phyloP scores from a whole-genome alignment of 164 flowering plant genomes.

The Taxillus chinensis region DNA sequence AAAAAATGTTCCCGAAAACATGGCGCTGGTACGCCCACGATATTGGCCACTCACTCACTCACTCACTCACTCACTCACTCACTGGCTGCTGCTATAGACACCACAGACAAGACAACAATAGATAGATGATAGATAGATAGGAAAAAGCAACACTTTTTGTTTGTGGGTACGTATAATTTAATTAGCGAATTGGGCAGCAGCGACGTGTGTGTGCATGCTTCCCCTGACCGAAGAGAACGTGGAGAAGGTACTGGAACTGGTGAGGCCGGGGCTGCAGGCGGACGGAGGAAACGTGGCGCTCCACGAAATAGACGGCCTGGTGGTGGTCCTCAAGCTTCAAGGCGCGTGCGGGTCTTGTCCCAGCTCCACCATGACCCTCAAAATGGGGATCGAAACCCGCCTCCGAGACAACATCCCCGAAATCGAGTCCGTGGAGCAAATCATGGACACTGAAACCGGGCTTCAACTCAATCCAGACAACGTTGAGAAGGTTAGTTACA shows the following conservation, averaged over 20 bases:
- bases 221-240: slow-evolving; percentile 87
- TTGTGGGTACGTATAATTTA: slow-evolving; percentile 1
- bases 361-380: slow-evolving; percentile 87
- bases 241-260: slow-evolving; percentile 79
- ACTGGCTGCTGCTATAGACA: slow-evolving; percentile 7
- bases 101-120: slow-evolving; percentile 12
- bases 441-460: slow-evolving; percentile 75
- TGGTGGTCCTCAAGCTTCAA: slow-evolving; percentile 79
- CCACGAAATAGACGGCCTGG: slow-evolving; percentile 91
- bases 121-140: neutral
- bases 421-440: slow-evolving; percentile 80
- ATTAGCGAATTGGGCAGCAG: slow-evolving; percentile 20
- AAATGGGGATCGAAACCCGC: slow-evolving; percentile 78
- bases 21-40: too few species aligned
- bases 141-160: neutral
- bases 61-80: slow-evolving; percentile 4
- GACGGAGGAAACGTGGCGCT: slow-evolving; percentile 89
- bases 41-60: neutral
- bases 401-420: slow-evolving; percentile 84
- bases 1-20: too few species aligned
- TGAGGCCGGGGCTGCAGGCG: slow-evolving; percentile 81
- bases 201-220: slow-evolving; percentile 40
- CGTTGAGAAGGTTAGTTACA: slow-evolving; percentile 61
- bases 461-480: slow-evolving; percentile 79
- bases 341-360: slow-evolving; percentile 98